Evolutionary conservation across 305 asterid genomes (phyloP).

Genomic region (Fraxinus ornus): DNA sequence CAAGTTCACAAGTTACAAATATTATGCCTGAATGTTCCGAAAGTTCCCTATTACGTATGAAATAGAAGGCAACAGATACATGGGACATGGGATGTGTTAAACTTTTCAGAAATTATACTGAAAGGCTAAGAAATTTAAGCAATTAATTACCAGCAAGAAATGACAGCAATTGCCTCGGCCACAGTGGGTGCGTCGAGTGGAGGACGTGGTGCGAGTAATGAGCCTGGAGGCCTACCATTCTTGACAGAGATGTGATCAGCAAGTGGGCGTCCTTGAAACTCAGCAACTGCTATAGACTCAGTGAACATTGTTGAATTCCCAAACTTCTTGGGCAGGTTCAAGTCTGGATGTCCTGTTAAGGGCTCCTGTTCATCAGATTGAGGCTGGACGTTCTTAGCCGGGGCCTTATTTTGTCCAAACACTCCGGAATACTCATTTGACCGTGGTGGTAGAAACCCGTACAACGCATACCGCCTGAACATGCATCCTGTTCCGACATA

Average conservation of each 20-base stretch:
- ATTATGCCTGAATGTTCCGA: not conserved
- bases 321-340: constrained; percentile 65
- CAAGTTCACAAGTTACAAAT: not conserved
- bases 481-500: constrained; percentile 96
- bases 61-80: too few relatives aligned
- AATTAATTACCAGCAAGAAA: constrained; percentile 78
- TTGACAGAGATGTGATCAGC: constrained; percentile 86
- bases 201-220: constrained; percentile 64
- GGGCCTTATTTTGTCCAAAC: constrained; percentile 62
- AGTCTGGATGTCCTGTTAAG: constrained; percentile 67
- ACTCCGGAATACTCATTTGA: constrained; percentile 72
- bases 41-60: too few relatives aligned
- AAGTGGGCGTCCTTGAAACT: constrained; percentile 90
- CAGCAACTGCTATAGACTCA: constrained; percentile 89
- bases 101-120: not conserved
- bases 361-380: constrained; percentile 65
- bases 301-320: constrained; percentile 81
- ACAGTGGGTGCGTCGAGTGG: constrained; percentile 95
- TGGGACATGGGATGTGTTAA: too few relatives aligned
- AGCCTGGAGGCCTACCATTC: constrained; percentile 93
- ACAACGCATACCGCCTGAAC: constrained; percentile 86
- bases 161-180: constrained; percentile 96
- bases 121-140: not conserved
- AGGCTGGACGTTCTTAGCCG: constrained; percentile 33
- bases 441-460: constrained; percentile 85